Evolutionary conservation across 2,329 filamentous ascomycete genomes (phyloP), one percentile per base, ranked within the genome.

Genomic region (Fusarium austroafricanum): DNA sequence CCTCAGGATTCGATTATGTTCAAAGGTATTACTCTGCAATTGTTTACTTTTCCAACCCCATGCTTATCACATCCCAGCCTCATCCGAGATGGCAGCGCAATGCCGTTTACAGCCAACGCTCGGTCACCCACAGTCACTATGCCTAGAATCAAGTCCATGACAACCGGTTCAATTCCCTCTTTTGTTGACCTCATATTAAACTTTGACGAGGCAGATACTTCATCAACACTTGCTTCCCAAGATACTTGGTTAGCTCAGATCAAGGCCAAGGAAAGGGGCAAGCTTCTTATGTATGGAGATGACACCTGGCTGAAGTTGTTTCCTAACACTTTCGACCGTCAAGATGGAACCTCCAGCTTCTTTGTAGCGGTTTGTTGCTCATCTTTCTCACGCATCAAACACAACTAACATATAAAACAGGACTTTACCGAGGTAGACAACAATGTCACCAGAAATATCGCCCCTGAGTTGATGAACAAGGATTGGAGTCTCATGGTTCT

Each of bases 301-400:
- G 96, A 99, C 78, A 99, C 96, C 20, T 99, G 96, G 96, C 83
- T 99, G 71, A 98, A 97, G 82, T 84, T 99, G 15, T 99, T 99
- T 73, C 96, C 96, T 1, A 89, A 87, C 17, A 93, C 91, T 46
- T 99, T 99, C 81, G 89, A 90, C 71, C 89, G 94, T 39, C 85
- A 89, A 50, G 96, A 99, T 79, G 96, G 96, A 46, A 99, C 96
- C 3, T 94, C 94, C 57, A 98, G 95, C 81, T 99, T 99, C 79
- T 99, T 98, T 79, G 96, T 99, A 72, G 94, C 96, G 79, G 93
- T 97, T 79, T 84, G 91, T 87, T 17, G n/a, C 18, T 42, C 23
- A n/a, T 9, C 17, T 11, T 3, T 7, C 23, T 35, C 10, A 4
- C 9, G 5, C 39, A 10, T 14, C 37, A 14, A n/a, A 42, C 38